Evolutionary conservation across 768 basidiomycete genomes (phyloP).

Genomic region (Leccinum uliginosum): DNA sequence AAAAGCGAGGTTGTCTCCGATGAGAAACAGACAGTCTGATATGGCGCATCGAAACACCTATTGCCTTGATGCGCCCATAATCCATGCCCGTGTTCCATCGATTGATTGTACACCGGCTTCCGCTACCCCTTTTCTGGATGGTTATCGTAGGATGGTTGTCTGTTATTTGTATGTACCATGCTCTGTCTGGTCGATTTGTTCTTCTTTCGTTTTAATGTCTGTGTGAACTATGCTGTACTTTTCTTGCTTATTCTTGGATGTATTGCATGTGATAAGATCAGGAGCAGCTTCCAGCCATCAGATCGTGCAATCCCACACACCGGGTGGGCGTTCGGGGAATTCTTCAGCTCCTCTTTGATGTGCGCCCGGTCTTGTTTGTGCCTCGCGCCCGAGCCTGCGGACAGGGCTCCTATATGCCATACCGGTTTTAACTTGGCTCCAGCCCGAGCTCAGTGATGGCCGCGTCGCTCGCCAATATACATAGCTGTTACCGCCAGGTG

Average conservation of each 20-base stretch:
- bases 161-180: background rate
- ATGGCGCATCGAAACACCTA: background rate
- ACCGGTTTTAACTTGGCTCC: too few species aligned
- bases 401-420: too few species aligned
- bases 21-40: slow-evolving; percentile 4
- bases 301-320: too few species aligned
- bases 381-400: too few species aligned
- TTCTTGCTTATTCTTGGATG: slow-evolving; percentile 1
- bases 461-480: too few species aligned
- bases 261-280: background rate
- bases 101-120: background rate
- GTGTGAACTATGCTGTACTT: background rate
- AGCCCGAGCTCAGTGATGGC: too few species aligned
- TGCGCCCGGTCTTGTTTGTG: too few species aligned
- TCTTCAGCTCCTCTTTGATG: too few species aligned
- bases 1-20: background rate
- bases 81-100: background rate
- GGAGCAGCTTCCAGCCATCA: too few species aligned
- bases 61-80: background rate
- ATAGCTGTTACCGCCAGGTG: too few species aligned
- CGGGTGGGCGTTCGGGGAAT: too few species aligned
- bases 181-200: background rate
- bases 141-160: background rate
- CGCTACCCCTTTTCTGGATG: background rate
- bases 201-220: background rate